Percentiles rank a stretch among this genome's conserved stretches.
These are phyloP conservation scores for Leptographium lundbergii DNA, from an alignment of 2,329 filamentous ascomycete genomes.

Conservation along the genomic window DNA sequence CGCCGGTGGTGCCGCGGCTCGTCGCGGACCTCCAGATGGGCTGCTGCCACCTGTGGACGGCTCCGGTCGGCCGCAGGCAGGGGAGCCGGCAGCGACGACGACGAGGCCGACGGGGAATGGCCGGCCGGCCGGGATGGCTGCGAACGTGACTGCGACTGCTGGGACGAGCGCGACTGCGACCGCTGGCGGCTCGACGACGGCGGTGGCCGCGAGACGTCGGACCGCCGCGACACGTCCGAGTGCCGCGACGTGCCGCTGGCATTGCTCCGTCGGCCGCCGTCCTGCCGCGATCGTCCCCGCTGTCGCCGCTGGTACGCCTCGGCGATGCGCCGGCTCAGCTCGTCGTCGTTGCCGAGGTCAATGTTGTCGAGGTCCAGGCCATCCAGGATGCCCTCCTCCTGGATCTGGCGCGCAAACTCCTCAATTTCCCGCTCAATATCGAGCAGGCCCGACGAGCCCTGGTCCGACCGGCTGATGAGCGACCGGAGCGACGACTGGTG, in stretches of 20 bases:
- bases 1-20: slow-evolving; percentile 24
- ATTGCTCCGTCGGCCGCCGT: slow-evolving; percentile 25
- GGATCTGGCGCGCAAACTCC: slow-evolving; percentile 71
- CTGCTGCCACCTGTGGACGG: slow-evolving; percentile 26
- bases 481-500: slow-evolving; percentile 84
- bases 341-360: slow-evolving; percentile 72
- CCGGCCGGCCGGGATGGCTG: background rate
- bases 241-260: slow-evolving; percentile 10
- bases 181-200: slow-evolving; percentile 21
- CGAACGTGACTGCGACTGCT: background rate
- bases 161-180: slow-evolving; percentile 17
- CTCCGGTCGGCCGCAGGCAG: background rate
- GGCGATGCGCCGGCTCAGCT: slow-evolving; percentile 80
- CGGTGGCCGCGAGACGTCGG: background rate
- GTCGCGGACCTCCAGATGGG: slow-evolving; percentile 36
- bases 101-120: background rate
- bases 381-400: slow-evolving; percentile 56
- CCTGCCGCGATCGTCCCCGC: slow-evolving; percentile 42
- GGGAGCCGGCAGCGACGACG: slow-evolving; percentile 12
- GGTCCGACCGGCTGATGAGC: slow-evolving; percentile 67
- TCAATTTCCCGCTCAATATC: slow-evolving; percentile 83
- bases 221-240: background rate
- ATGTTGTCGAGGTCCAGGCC: slow-evolving; percentile 83
- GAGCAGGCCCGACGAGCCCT: slow-evolving; percentile 38
- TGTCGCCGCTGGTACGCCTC: slow-evolving; percentile 75